Evolutionary conservation across 1,139 yeast genomes (phyloP), one percentile per base, ranked within the genome.

Genomic region (Debaryomyces subglobosus): DNA sequence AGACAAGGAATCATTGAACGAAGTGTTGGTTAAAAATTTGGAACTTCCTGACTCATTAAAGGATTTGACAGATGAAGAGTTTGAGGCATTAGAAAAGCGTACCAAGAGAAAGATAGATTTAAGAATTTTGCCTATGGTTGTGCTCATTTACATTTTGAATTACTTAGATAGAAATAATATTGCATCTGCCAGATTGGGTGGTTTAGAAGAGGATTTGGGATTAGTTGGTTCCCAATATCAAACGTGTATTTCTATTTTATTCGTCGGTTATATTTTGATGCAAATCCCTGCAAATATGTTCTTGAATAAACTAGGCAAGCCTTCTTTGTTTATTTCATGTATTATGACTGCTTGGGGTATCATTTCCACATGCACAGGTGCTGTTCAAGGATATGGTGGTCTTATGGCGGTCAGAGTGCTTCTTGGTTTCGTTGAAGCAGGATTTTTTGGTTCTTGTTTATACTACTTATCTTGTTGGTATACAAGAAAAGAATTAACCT

Each of bases 121-220:
- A 12, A 65, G 84, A 50, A 69, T 84, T 46, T 63, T 84, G 57
- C 87, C 88, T 7, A 74, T 78, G 72, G 66, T 83, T 35, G 74
- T 79, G n/a, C 57, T 75, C 42, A 69, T 81, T 46, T 82, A 82
- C 53, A 69, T 82, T 48, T 65, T 82, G 50, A 77, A 82, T 52
- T 81, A 74, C 56, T 68, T 84, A 50, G 89, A 84, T 63, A 68
- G 86, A 55, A 79, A 81, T 53, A 82, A 81, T 58, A 80, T 84
- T 55, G 86, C 86, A 2, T 77, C 80, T 57, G 88, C 88, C 0
- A 71, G 84, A 53, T 71, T 83, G 24, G 85, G 82, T 48, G 85
- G 85, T 4, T 62, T 84, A 39, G 81, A 74, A 51, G 69, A 66
- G 13, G 87, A 83, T 53, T 62, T 83, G 47, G 68, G 72, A 2